Percentiles rank a stretch among this genome's conserved stretches.
Conservation (phyloP, 176 grass and related monocot species). For the Raddia distichophylla region DNA sequence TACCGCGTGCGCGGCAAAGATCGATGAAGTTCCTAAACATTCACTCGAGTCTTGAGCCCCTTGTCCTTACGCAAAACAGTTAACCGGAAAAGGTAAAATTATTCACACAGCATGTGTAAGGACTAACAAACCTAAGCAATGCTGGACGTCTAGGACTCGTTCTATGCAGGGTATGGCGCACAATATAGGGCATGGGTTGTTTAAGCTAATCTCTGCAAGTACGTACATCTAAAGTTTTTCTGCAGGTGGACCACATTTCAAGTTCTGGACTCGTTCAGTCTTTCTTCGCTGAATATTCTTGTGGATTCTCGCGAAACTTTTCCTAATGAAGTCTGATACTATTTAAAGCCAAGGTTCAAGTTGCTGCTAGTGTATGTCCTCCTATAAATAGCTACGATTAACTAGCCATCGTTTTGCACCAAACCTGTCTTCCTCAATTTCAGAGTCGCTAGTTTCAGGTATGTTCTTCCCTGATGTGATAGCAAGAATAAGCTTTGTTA, state of each 20-base stretch:
- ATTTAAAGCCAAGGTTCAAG: neutral
- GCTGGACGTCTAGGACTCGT: constrained; percentile 22
- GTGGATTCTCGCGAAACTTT: constrained; percentile 12
- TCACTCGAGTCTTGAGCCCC: too few species aligned
- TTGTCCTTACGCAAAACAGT: too few species aligned
- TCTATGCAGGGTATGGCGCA: neutral
- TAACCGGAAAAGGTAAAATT: neutral
- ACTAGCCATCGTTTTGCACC: neutral
- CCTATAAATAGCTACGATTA: constrained; percentile 30
- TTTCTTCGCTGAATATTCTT: constrained; percentile 22
- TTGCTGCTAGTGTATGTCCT: neutral
- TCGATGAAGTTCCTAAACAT: neutral
- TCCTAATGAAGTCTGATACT: neutral
- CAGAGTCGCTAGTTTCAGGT: neutral
- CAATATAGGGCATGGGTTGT: neutral
- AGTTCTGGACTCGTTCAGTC: constrained; percentile 16
- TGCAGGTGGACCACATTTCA: constrained; percentile 17
- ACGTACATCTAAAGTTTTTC: neutral
- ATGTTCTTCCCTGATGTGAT: neutral
- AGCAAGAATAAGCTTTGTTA: neutral
- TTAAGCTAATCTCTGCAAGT: constrained; percentile 1
- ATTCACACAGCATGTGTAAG: neutral
- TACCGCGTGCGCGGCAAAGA: neutral
- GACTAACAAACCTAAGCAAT: neutral
- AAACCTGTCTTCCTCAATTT: constrained; percentile 14